Evolutionary conservation across 805 yeast genomes (phyloP).

Genomic region (Yamadazyma philogaea): DNA sequence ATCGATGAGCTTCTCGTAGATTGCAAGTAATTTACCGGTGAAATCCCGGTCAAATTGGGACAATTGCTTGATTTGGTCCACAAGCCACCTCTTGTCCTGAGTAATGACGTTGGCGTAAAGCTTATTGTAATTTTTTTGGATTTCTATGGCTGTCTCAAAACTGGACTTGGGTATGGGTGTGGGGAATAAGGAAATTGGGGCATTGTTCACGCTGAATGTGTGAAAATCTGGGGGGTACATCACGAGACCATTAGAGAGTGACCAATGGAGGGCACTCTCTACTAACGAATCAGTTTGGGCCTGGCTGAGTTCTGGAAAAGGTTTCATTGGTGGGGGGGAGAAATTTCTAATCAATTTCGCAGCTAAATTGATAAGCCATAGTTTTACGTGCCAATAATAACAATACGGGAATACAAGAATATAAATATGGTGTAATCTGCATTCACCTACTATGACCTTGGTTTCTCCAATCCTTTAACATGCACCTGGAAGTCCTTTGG

Average conservation of each 20-base stretch:
- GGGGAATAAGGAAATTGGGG: slow-evolving; percentile 90
- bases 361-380: slow-evolving; percentile 8
- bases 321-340: slow-evolving; percentile 16
- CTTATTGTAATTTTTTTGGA: slow-evolving; percentile 68
- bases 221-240: slow-evolving; percentile 67
- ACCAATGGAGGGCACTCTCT: slow-evolving; percentile 65
- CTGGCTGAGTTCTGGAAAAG: slow-evolving; percentile 32
- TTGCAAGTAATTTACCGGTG: slow-evolving; percentile 72
- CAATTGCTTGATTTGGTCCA: slow-evolving; percentile 50
- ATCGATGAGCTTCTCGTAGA: slow-evolving; percentile 49
- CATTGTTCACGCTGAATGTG: slow-evolving; percentile 48
- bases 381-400: background rate
- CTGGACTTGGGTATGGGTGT: slow-evolving; percentile 76
- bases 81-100: slow-evolving; percentile 58
- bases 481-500: too few species aligned
- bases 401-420: too few species aligned
- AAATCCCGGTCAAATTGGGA: slow-evolving; percentile 66
- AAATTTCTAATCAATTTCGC: slow-evolving; percentile 4
- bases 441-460: too few species aligned
- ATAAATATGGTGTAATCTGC: too few species aligned
- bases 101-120: slow-evolving; percentile 68
- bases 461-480: too few species aligned
- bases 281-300: slow-evolving; percentile 31
- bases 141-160: slow-evolving; percentile 61
- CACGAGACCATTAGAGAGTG: slow-evolving; percentile 74